Base-by-base conservation (phyloP, 352 stramenopile species). In the Phytopythium boreale region DNA sequence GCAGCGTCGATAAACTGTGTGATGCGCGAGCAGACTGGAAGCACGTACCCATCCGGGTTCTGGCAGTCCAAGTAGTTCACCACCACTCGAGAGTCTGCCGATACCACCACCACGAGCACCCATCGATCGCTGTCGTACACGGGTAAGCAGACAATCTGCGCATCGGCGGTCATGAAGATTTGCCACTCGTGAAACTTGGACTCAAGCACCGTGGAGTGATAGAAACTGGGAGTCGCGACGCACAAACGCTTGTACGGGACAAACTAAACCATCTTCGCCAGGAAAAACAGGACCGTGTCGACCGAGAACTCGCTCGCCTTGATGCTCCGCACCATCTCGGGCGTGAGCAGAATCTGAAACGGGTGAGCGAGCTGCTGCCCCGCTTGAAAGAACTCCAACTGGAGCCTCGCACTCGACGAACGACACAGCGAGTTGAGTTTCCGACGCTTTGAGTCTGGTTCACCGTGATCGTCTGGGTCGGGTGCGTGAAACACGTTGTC, bases 1-100 rank as follows among this genome's bases (percentile, higher is more conserved):
- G 47, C n/a, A 31, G 47, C 26, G 2, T 53, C 47, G 20, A 53
- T 17, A 17, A 53, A 53, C 47, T 53, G 47, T 53, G 47, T 34
- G n/a, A 53, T 31, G 22, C 47, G 47, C n/a, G 47, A 53, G 26
- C 47, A 53, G 22, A 53, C n/a, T 4, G 47, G 47, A 17, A 53
- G n/a, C 1, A 53, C 47, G 26, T 53, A 53, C 15, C 47, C 47
- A 17, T 53, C 26, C 5, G 47, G 47, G 47, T 53, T 53, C 26
- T 53, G 47, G 26, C 22, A 34, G 26, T 53, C 47, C 22, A 53
- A 17, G 14, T 53, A 53, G 47, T 53, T 53, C 47, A 53, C 47
- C n/a, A 53, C 47, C 9, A 53, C 26, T 20, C 19, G 47, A 17
- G n/a, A 27, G 9, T 53, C 47, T 6, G 2, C 9, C 22, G 47